A percentile compares a stretch with the other conserved stretches of the same genome.
These are phyloP conservation scores for Pilatotrama ljubarskyi DNA, from an alignment of 768 basidiomycete species.

Conservation along the genomic window DNA sequence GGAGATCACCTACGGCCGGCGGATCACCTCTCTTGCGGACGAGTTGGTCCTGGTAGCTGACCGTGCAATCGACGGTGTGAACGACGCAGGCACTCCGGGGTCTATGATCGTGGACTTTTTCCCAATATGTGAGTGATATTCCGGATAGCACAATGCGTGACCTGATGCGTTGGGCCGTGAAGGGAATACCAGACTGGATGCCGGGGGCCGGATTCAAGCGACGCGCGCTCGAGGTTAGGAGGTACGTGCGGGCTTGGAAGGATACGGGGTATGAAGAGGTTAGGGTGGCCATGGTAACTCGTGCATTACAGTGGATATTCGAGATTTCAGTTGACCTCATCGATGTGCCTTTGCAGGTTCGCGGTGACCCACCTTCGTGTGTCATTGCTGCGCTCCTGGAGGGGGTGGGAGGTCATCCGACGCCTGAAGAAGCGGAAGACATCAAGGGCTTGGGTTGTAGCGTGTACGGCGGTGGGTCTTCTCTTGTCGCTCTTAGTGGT, in stretches of 20 bases:
- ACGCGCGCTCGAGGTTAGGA: constrained; percentile 18
- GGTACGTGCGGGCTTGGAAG: constrained; percentile 24
- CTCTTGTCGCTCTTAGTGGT: background rate
- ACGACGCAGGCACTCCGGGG: constrained; percentile 16
- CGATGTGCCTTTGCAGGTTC: background rate
- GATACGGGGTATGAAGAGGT: constrained; percentile 24
- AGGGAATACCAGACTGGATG: constrained; percentile 33
- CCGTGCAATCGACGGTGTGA: constrained; percentile 11
- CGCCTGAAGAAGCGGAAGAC: constrained; percentile 1
- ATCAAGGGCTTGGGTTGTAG: constrained; percentile 4
- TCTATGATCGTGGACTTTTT: constrained; percentile 28
- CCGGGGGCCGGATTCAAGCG: constrained; percentile 35
- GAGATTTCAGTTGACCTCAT: background rate
- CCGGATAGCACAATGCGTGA: background rate
- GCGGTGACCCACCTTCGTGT: background rate
- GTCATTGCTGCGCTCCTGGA: background rate
- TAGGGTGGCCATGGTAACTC: background rate
- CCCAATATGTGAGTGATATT: constrained; percentile 17
- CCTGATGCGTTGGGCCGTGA: constrained; percentile 17
- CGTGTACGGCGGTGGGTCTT: constrained; percentile 6
- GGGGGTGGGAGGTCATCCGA: background rate
- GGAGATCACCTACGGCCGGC: constrained; percentile 33
- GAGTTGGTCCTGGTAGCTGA: constrained; percentile 25
- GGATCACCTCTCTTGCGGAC: constrained; percentile 28
- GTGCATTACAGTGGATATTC: background rate